Base-by-base conservation (phyloP, 1,284 basidiomycete species). In the Apiotrichum siamense region DNA sequence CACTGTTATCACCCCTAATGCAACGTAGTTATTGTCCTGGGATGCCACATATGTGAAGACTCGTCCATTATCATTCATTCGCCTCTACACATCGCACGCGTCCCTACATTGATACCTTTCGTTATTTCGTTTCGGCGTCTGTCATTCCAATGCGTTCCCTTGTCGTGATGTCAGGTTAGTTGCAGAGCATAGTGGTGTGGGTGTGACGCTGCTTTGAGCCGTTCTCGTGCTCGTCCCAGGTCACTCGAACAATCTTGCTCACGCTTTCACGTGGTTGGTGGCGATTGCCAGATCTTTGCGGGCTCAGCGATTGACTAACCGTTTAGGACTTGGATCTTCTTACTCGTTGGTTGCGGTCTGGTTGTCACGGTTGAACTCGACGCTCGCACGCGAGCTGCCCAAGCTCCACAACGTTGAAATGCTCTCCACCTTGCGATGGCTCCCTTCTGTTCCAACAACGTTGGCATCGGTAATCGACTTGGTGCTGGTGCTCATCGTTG, bases 371-470 rank as follows among this genome's bases (percentile, higher is more conserved):
- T 42, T 29, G 7, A n/a, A 11, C 33, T 45, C 44, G n/a, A 35
- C 7, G n/a, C 23, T 26, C 9, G 44, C 32, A 24, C 44, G 44
- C 12, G 32, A 36, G 17, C 42, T 49, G 24, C 56, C 58, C n/a
- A 62, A 52, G 43, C 60, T 62, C 58, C 58, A 62, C n/a, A 62
- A 47, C 18, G 60, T 62, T 35, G 43, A 49, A 11, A 57, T 42
- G 40, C 58, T 60, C 31, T 49, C 53, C 27, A 46, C 21, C 37
- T 49, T 40, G 44, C 37, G 32, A 49, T 36, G 44, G 13, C n/a
- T n/a, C n/a, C 33, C 31, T 20, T 41, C 18, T 21, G 17, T 25
- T 32, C 20, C 27, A 24, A 33, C 15, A 42, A 20, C 20, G 40
- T 42, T 21, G 31, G n/a, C 24, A 26, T 26, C 26, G 44, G 24